These are phyloP conservation scores for Haplosporangium sp. DNA, from an alignment of 371 early-diverging fungal genomes.

Conservation along the genomic window DNA sequence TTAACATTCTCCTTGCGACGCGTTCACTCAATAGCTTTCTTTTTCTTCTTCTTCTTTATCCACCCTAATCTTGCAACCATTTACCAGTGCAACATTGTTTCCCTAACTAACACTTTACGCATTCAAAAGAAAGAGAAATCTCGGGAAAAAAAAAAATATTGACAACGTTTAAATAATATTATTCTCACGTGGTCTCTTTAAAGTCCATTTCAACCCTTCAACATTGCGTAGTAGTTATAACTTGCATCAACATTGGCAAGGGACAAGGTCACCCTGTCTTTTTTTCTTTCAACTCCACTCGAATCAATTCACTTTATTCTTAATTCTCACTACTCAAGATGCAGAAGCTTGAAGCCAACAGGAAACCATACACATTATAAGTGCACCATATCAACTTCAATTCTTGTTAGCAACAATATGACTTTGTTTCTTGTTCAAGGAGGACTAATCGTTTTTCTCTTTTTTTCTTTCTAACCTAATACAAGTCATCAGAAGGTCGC, in stretches of 20 bases:
- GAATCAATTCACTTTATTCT: not conserved
- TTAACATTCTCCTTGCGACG: too few relatives aligned
- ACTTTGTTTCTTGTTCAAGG: not conserved
- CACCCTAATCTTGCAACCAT: too few relatives aligned
- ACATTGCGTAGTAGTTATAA: not conserved
- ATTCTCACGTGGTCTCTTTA: not conserved
- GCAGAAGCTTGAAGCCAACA: conserved; percentile 40
- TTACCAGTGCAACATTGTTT: too few relatives aligned
- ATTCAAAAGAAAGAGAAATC: too few relatives aligned
- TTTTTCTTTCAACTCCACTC: not conserved
- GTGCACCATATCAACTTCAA: conserved; percentile 4
- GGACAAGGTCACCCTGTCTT: too few relatives aligned
- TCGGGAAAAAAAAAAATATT: too few relatives aligned
- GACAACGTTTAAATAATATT: too few relatives aligned
- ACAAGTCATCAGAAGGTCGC: conserved; percentile 63
- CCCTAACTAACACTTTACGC: too few relatives aligned
- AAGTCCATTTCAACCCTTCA: not conserved
- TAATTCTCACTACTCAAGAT: conserved; percentile 13
- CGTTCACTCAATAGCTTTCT: too few relatives aligned
- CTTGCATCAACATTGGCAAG: not conserved
- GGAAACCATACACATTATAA: conserved; percentile 53
- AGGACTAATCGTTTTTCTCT: conserved; percentile 12
- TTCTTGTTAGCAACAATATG: not conserved
- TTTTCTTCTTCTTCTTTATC: too few relatives aligned
- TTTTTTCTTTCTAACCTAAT: conserved; percentile 13